phyloP scores from a whole-genome alignment of 139 green algal genomes.

The Diplosphaera chodatii region DNA sequence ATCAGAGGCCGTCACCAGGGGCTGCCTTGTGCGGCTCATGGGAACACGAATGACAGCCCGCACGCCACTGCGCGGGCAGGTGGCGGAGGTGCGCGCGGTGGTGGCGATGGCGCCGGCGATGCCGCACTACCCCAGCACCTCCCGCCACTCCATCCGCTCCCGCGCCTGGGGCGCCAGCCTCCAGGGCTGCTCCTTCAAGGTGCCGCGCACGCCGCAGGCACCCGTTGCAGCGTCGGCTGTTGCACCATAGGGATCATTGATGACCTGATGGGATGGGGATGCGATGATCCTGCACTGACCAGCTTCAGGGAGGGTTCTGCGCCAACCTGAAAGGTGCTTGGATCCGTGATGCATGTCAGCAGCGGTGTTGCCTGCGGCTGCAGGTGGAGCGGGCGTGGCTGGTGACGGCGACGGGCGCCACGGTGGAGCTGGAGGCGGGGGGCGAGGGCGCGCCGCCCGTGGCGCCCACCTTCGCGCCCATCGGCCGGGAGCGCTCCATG shows the following conservation, averaged over 20 bases:
- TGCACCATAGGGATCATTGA: no score
- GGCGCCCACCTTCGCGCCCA: slow-evolving; percentile 73
- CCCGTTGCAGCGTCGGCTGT: no score
- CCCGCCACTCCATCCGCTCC: slow-evolving; percentile 72
- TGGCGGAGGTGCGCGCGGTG: slow-evolving; percentile 59
- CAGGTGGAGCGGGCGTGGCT: slow-evolving; percentile 75
- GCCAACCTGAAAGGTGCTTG: no score
- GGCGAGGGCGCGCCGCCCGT: slow-evolving; percentile 22
- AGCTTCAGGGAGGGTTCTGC: no score
- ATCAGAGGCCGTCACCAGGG: no score
- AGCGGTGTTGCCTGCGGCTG: background rate
- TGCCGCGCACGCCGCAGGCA: background rate
- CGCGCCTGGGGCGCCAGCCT: slow-evolving; percentile 62
- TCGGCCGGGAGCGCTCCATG: slow-evolving; percentile 52
- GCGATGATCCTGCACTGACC: no score
- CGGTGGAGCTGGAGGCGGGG: slow-evolving; percentile 55
- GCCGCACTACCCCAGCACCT: slow-evolving; percentile 50
- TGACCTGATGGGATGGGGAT: no score
- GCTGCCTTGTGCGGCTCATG: no score
- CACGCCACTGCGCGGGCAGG: no score
- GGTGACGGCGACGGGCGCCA: slow-evolving; percentile 40
- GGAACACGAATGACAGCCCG: no score
- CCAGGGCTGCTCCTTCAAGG: slow-evolving; percentile 63
- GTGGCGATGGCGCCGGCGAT: slow-evolving; percentile 52
- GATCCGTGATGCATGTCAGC: no score